Conservation (phyloP, 1,139 yeast genomes). For the Scheffersomyces titani region DNA sequence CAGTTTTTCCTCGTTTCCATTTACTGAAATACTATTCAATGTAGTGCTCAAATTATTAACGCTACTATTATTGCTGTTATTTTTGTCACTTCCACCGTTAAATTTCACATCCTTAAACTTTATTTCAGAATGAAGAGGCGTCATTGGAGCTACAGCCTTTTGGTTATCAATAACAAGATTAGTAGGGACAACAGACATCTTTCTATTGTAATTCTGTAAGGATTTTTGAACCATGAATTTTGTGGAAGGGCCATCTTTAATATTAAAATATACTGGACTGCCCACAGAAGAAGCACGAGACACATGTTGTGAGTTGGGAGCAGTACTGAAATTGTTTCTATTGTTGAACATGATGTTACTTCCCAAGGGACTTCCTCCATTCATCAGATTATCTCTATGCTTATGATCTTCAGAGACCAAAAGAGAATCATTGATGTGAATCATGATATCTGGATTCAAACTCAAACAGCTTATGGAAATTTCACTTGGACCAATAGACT, state of each 20-base stretch:
- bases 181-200: conserved; percentile 31
- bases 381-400: not conserved
- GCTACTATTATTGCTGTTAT: conserved; percentile 1
- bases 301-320: conserved; percentile 9
- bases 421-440: conserved; percentile 4
- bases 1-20: not conserved
- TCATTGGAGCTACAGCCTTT: conserved; percentile 1
- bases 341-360: not conserved
- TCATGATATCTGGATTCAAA: conserved; percentile 25
- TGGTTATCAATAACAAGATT: conserved; percentile 21
- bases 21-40: not conserved
- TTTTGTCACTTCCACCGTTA: conserved; percentile 9
- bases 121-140: conserved; percentile 12
- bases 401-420: not conserved
- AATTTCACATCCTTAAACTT: conserved; percentile 34
- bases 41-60: not conserved
- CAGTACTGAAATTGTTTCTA: conserved; percentile 1
- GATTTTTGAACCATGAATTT: conserved; percentile 11
- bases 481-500: conserved; percentile 30
- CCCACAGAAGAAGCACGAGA: conserved; percentile 31
- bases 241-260: conserved; percentile 14
- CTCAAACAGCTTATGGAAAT: conserved; percentile 34
- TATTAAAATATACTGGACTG: conserved; percentile 24
- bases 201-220: conserved; percentile 19
- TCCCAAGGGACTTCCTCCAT: not conserved